These are phyloP conservation scores for Cyclostephanos invisitatus DNA, from an alignment of 108 stramenopile genomes.

Conservation along the genomic window DNA sequence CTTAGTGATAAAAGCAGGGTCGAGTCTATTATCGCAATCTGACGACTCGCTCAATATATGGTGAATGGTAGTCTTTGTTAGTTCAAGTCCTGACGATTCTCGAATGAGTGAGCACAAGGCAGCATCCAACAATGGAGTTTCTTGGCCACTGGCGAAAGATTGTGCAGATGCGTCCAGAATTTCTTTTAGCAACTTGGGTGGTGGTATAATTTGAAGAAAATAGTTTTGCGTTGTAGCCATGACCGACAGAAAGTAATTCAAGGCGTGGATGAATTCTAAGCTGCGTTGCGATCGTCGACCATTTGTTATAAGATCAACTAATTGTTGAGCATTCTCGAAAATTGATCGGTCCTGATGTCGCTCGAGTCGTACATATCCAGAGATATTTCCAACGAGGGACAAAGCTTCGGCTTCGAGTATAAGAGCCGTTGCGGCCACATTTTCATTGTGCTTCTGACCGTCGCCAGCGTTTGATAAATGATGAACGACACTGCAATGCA, in stretches of 20 bases:
- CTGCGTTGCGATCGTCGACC: slow-evolving; percentile 4
- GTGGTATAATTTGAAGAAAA: slow-evolving; percentile 11
- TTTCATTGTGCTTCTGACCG: slow-evolving; percentile 4
- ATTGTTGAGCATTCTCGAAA: not conserved
- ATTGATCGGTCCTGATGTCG: not conserved
- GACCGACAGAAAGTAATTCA: slow-evolving; percentile 39
- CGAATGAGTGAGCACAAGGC: slow-evolving; percentile 44
- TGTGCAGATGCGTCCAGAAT: slow-evolving; percentile 18
- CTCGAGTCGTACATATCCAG: slow-evolving; percentile 1
- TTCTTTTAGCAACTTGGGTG: slow-evolving; percentile 13
- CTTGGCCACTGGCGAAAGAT: slow-evolving; percentile 3
- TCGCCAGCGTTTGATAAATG: slow-evolving; percentile 7
- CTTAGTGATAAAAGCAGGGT: slow-evolving; percentile 25
- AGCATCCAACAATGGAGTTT: slow-evolving; percentile 30
- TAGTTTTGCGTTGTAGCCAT: slow-evolving; percentile 17
- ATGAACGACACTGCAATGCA: slow-evolving; percentile 17
- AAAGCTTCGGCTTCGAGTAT: slow-evolving; percentile 37
- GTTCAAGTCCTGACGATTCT: slow-evolving; percentile 9
- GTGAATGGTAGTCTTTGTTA: slow-evolving; percentile 8
- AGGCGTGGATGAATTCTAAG: slow-evolving; percentile 18
- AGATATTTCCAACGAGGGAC: slow-evolving; percentile 24
- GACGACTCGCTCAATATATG: slow-evolving; percentile 5
- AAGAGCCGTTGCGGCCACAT: slow-evolving; percentile 10
- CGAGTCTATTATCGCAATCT: not conserved
- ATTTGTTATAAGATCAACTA: slow-evolving; percentile 18